Evolutionary conservation across 345 rosid species (phyloP).

Genomic region (Populus deltoides): DNA sequence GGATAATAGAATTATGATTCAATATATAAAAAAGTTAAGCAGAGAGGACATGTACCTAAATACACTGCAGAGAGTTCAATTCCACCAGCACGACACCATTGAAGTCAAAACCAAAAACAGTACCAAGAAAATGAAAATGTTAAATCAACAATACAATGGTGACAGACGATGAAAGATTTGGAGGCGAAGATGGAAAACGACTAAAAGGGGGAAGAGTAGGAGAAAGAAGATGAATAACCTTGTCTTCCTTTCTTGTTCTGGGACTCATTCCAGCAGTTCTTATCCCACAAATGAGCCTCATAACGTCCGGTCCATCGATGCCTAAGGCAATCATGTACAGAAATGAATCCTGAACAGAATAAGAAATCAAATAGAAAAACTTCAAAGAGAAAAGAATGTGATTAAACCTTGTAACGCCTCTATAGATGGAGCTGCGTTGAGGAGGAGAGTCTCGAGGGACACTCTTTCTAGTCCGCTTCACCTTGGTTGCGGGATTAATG

Average conservation of each 20-base stretch:
- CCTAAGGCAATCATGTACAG: constrained; percentile 18
- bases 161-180: not conserved
- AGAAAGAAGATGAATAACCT: constrained; percentile 27
- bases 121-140: not conserved
- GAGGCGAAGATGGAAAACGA: not conserved
- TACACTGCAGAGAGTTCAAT: constrained; percentile 41
- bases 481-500: constrained; percentile 17
- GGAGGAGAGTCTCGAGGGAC: constrained; percentile 54
- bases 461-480: constrained; percentile 47
- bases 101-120: not conserved
- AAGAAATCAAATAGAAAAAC: not conserved
- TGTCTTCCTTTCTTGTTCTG: constrained; percentile 66
- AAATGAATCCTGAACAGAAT: not conserved
- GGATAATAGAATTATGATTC: not conserved
- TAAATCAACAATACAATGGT: not conserved
- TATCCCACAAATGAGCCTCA: constrained; percentile 69
- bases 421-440: constrained; percentile 55
- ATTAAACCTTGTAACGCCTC: constrained; percentile 63
- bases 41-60: constrained; percentile 38
- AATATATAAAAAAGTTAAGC: not conserved
- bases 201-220: not conserved
- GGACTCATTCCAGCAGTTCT: constrained; percentile 60
- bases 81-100: constrained; percentile 14
- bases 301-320: constrained; percentile 64
- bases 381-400: not conserved